Conservation (phyloP, 805 yeast species). For the Wickerhamiella parazyma region DNA sequence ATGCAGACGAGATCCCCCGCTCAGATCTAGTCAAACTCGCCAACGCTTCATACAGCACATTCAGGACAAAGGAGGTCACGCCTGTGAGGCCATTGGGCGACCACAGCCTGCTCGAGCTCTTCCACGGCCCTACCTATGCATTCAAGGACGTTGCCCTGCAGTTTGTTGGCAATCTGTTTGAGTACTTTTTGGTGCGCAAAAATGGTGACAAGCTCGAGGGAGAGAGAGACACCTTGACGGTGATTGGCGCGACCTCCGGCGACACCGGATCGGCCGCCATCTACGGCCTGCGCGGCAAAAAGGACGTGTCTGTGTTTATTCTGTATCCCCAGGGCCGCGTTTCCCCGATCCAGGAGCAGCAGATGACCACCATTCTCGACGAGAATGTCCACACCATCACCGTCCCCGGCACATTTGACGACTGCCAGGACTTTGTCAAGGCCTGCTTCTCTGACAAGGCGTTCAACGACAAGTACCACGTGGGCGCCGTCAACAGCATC, state of each 20-base stretch:
- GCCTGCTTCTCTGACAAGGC: constrained; percentile 79
- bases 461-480: constrained; percentile 79
- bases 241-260: constrained; percentile 98
- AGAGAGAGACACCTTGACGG: constrained; percentile 47
- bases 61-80: constrained; percentile 77
- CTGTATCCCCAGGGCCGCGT: constrained; percentile 95
- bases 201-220: constrained; percentile 38
- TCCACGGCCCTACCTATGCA: constrained; percentile 99
- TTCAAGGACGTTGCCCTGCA: constrained; percentile 98
- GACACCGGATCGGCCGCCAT: constrained; percentile 99
- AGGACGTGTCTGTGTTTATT: constrained; percentile 94
- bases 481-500: constrained; percentile 96
- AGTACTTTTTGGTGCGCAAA: constrained; percentile 69
- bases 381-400: constrained; percentile 87
- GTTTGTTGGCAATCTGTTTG: constrained; percentile 93
- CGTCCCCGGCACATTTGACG: constrained; percentile 93
- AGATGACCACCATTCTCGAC: constrained; percentile 94
- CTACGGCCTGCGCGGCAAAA: constrained; percentile 91
- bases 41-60: constrained; percentile 70
- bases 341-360: constrained; percentile 95
- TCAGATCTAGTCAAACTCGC: constrained; percentile 53
- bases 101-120: constrained; percentile 72
- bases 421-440: constrained; percentile 94
- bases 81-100: constrained; percentile 52
- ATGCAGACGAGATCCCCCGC: constrained; percentile 56